Evolutionary conservation across 2,329 filamentous ascomycete species (phyloP).

Genomic region (Volutella citrinella): DNA sequence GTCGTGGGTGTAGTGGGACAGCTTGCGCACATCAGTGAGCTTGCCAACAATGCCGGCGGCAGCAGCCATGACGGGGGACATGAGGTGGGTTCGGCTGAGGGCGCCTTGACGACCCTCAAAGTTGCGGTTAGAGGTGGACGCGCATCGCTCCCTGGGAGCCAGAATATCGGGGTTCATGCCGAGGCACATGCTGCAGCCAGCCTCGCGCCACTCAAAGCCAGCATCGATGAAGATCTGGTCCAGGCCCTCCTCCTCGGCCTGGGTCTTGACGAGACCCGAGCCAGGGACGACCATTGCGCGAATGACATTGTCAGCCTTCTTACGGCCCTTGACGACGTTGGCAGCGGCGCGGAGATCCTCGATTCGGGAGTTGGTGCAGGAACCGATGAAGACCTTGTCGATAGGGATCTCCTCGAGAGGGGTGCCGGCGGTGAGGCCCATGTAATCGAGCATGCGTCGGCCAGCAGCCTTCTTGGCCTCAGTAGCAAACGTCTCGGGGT

Average conservation of each 20-base stretch:
- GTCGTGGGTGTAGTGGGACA: slow-evolving; percentile 60
- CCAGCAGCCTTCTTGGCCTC: slow-evolving; percentile 78
- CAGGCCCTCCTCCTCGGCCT: slow-evolving; percentile 87
- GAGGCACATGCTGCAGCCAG: slow-evolving; percentile 97
- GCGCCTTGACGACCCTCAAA: slow-evolving; percentile 97
- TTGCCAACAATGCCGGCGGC: slow-evolving; percentile 87
- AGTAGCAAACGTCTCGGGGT: slow-evolving; percentile 81
- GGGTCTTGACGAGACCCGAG: slow-evolving; percentile 88
- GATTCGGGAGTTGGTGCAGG: slow-evolving; percentile 95
- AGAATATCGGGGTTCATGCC: slow-evolving; percentile 99
- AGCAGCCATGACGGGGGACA: slow-evolving; percentile 96
- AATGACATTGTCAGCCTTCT: slow-evolving; percentile 84
- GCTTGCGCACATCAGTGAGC: slow-evolving; percentile 84
- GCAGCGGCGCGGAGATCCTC: slow-evolving; percentile 91
- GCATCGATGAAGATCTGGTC: slow-evolving; percentile 90
- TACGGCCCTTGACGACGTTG: slow-evolving; percentile 80
- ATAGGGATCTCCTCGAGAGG: slow-evolving; percentile 87
- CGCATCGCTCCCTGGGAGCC: slow-evolving; percentile 86
- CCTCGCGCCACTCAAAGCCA: slow-evolving; percentile 97
- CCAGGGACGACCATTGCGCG: slow-evolving; percentile 95
- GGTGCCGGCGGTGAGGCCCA: slow-evolving; percentile 85
- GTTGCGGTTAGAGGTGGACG: slow-evolving; percentile 94
- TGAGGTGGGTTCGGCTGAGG: slow-evolving; percentile 85
- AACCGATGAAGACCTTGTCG: slow-evolving; percentile 98
- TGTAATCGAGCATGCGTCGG: slow-evolving; percentile 85